phyloP scores from a whole-genome alignment of 1,139 yeast species.

The Diutina siamensis region DNA sequence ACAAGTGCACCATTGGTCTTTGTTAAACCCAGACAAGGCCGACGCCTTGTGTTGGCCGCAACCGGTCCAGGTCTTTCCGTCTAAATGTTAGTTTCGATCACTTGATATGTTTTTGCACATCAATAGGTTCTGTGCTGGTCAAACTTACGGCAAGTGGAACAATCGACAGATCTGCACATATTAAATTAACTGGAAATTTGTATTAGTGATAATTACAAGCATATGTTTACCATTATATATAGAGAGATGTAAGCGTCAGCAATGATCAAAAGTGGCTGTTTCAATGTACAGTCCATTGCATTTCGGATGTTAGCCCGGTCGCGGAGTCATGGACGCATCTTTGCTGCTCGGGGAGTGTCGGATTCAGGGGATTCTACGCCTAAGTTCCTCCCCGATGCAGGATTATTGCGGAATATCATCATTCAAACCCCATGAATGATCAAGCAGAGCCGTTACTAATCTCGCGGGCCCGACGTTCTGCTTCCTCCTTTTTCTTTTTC shows the following conservation, averaged over 20 bases:
- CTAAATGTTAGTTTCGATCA: constrained; percentile 1
- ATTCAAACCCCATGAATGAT: neutral
- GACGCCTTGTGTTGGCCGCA: constrained; percentile 10
- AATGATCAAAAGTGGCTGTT: too few relatives aligned
- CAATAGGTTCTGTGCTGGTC: too few relatives aligned
- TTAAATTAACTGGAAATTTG: neutral
- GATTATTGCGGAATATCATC: too few relatives aligned
- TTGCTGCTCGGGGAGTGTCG: constrained; percentile 2
- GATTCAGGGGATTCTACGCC: too few relatives aligned
- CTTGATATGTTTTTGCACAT: neutral
- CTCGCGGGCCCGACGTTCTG: neutral
- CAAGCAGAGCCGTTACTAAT: neutral
- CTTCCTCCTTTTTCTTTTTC: neutral
- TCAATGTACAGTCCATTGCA: too few relatives aligned
- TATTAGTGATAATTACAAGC: neutral
- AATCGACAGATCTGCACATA: constrained; percentile 6
- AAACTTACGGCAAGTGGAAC: constrained; percentile 5
- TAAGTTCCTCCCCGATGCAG: too few relatives aligned
- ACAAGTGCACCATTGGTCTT: constrained; percentile 30
- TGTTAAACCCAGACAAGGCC: constrained; percentile 17
- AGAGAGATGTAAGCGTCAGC: too few relatives aligned
- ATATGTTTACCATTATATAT: neutral
- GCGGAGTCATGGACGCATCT: constrained; percentile 5
- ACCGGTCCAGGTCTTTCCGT: constrained; percentile 14
- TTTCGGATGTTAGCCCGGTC: too few relatives aligned